Percentiles rank a stretch among this genome's conserved stretches.
phyloP scores from a whole-genome alignment of 1,284 basidiomycete genomes.

The Puccinia hordei region DNA sequence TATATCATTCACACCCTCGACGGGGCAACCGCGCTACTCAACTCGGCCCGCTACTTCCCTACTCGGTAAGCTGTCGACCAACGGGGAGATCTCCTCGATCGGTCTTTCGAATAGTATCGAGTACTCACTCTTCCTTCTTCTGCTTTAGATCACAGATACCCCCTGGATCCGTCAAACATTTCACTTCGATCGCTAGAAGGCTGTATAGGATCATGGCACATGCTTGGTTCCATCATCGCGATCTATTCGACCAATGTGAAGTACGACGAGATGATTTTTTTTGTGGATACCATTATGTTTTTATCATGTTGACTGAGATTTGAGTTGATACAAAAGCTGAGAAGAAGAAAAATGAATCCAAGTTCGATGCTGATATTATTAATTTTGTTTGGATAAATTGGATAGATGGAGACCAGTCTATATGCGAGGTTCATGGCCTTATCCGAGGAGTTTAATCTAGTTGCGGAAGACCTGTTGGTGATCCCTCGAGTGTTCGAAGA shows the following conservation, averaged over 20 bases:
- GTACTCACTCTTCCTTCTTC: no score
- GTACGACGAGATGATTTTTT: conserved; percentile 51
- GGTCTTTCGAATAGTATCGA: no score
- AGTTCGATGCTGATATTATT: neutral
- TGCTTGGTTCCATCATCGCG: conserved; percentile 68
- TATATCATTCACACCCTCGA: conserved; percentile 94
- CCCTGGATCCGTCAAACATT: conserved; percentile 76
- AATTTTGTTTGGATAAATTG: neutral
- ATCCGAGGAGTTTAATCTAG: conserved; percentile 77
- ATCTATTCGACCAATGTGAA: conserved; percentile 84
- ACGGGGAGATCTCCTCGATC: no score
- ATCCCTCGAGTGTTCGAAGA: conserved; percentile 62
- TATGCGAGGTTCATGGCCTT: conserved; percentile 88
- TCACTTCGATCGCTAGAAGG: conserved; percentile 80
- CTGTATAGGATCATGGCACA: conserved; percentile 94
- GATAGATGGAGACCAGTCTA: conserved; percentile 76
- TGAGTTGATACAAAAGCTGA: no score
- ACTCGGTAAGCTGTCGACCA: conserved; percentile 67
- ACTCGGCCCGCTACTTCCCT: conserved; percentile 89
- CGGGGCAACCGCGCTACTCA: conserved; percentile 87
- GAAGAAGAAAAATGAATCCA: no score
- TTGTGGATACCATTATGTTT: no score
- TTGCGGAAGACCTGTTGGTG: conserved; percentile 76
- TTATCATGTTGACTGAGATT: no score
- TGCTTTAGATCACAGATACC: conserved; percentile 73